Percentiles rank a stretch among this genome's conserved stretches.
Evolutionary conservation across 2,329 filamentous ascomycete species (phyloP).

Genomic region (Sordariomycetes sp.): DNA sequence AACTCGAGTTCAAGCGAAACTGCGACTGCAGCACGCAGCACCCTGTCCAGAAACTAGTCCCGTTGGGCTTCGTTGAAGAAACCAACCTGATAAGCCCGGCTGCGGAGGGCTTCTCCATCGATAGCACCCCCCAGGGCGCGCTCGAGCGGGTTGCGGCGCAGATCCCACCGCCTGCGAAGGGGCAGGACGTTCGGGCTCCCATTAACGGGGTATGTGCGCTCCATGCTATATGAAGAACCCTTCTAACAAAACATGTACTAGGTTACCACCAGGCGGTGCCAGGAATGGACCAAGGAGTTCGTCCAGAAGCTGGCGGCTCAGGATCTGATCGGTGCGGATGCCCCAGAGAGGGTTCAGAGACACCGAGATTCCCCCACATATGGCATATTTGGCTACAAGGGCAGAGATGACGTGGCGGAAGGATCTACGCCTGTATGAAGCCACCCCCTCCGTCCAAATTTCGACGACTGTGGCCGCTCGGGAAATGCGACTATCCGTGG

Average conservation of each 20-base stretch:
- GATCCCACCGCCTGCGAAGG: background rate
- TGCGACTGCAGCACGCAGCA: background rate
- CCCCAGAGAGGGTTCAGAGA: slow-evolving; percentile 1
- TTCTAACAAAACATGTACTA: background rate
- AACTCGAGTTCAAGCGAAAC: slow-evolving; percentile 6
- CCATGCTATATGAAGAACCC: too few relatives aligned
- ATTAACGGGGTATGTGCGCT: slow-evolving; percentile 6
- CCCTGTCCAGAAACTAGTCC: background rate
- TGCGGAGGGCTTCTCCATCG: background rate
- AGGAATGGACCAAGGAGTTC: slow-evolving; percentile 7
- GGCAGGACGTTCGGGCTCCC: slow-evolving; percentile 2
- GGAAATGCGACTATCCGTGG: too few relatives aligned
- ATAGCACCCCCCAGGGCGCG: background rate
- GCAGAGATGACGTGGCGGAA: too few relatives aligned
- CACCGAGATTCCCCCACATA: slow-evolving; percentile 5
- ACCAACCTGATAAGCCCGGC: too few relatives aligned
- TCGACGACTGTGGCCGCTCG: too few relatives aligned
- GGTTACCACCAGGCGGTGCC: slow-evolving; percentile 6
- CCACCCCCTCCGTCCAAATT: too few relatives aligned
- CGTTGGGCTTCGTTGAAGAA: background rate
- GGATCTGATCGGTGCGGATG: background rate
- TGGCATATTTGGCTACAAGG: slow-evolving; percentile 6
- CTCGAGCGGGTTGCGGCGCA: background rate
- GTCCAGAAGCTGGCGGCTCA: background rate
- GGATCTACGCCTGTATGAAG: too few relatives aligned